phyloP scores from a whole-genome alignment of 306 rosid genomes.

The Pyrus betulifolia region DNA sequence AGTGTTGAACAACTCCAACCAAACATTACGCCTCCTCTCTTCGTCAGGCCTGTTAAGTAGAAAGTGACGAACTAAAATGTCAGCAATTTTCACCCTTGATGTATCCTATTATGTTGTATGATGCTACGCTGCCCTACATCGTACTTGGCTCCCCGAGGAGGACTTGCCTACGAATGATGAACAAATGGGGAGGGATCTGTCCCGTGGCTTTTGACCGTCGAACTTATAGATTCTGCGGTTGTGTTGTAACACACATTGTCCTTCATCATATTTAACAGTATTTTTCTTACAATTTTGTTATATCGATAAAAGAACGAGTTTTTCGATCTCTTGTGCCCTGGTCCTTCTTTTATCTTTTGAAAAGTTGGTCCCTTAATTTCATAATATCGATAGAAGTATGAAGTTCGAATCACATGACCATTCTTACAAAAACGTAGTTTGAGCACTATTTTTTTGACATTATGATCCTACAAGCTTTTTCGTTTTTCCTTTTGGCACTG shows the following conservation, averaged over 20 bases:
- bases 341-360: background rate
- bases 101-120: background rate
- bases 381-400: too few species aligned
- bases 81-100: background rate
- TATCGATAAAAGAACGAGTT: background rate
- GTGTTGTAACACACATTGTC: background rate
- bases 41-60: constrained; percentile 44
- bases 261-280: background rate
- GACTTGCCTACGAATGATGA: background rate
- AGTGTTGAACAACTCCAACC: constrained; percentile 72
- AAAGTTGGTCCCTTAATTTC: background rate
- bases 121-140: background rate
- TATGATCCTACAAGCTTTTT: background rate
- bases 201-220: background rate
- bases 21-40: constrained; percentile 70
- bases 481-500: background rate
- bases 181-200: background rate
- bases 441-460: background rate
- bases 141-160: background rate
- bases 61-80: constrained; percentile 14
- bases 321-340: background rate
- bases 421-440: background rate
- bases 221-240: background rate
- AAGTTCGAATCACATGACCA: background rate
- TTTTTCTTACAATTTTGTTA: background rate